Evolutionary conservation across 768 basidiomycete species (phyloP), one percentile per base, ranked within the genome.

Genomic region (Rhizopogon rudus): DNA sequence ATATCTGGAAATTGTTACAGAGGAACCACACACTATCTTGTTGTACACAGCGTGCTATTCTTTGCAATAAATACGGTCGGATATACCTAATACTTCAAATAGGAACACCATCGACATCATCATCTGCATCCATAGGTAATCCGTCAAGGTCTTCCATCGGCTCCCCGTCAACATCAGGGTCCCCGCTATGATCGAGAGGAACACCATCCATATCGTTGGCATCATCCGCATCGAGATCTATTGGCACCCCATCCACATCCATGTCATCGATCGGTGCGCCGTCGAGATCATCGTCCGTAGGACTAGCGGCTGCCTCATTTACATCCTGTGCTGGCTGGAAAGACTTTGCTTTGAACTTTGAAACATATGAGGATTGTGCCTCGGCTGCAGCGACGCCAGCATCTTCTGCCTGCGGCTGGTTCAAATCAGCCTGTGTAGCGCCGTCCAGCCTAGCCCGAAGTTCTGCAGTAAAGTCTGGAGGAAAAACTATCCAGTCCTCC

Each of bases 401-500:
- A 29, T 65, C 60, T 1, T 68, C 68, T 54, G 68, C 63, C 17
- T 70, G 64, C 35, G 60, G 59, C 2, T 62, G 60, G 45, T 65
- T 62, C 40, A 70, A 59, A 50, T 70, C 67, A 20, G 68, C 62
- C 25, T 63, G 63, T 1, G 64, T 59, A 17, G 66, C 71, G 20
- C 91, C 91, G 48, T 95, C 91, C 48, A 98, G 77, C 54, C 93
- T 77, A 52, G 71, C 71, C 25, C 92, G 78, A 14, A 96, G 77
- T 62, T 87, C 84, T 2, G 78, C 65, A 0, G 90, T 94, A 63
- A 89, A 91, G 53, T 95, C 91, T 2, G 88, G 89, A 51, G 91
- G 79, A 67, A 98, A 98, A 33, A 98, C 91, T 55, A 98, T 95
- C 94, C 95, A 96, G 67, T 97, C 88, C 66, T 98, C 97, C 94